These are phyloP conservation scores for Prunus mira DNA, from an alignment of 306 rosid genomes.

Conservation along the genomic window DNA sequence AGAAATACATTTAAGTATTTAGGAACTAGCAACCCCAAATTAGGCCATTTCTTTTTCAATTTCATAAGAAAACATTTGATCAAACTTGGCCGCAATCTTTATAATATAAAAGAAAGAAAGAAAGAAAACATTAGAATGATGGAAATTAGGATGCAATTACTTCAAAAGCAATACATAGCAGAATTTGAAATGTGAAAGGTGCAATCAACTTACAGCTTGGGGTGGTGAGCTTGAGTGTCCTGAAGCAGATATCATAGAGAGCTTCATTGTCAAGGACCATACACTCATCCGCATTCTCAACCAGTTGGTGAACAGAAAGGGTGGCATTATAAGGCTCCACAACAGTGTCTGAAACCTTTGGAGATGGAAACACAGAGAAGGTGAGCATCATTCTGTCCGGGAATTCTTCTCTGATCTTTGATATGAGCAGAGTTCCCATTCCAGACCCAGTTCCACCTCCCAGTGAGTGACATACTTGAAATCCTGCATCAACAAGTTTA, in stretches of 20 bases:
- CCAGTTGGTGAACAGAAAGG: constrained; percentile 75
- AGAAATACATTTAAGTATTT: not conserved
- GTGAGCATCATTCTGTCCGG: constrained; percentile 76
- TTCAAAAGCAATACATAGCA: not conserved
- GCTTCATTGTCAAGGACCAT: constrained; percentile 68
- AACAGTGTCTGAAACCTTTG: constrained; percentile 71
- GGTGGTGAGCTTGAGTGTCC: constrained; percentile 56
- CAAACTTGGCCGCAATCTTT: too few species aligned
- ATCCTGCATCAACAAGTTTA: constrained; percentile 36
- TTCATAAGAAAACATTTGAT: not conserved
- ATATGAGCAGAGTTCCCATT: constrained; percentile 84
- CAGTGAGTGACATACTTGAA: constrained; percentile 77
- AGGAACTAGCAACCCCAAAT: not conserved
- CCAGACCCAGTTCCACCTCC: constrained; percentile 95
- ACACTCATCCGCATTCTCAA: constrained; percentile 71
- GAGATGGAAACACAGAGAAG: constrained; percentile 72
- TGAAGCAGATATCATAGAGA: constrained; percentile 48
- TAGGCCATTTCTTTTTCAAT: not conserved
- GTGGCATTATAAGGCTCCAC: constrained; percentile 84
- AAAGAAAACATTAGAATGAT: not conserved
- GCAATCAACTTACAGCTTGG: constrained; percentile 48
- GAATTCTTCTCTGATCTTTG: constrained; percentile 71
- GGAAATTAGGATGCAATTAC: too few species aligned
- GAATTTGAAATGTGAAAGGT: not conserved
- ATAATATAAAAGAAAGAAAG: too few species aligned